These are phyloP conservation scores for Pestalotiopsis sp. DNA, from an alignment of 2,329 filamentous ascomycete genomes.

Conservation along the genomic window DNA sequence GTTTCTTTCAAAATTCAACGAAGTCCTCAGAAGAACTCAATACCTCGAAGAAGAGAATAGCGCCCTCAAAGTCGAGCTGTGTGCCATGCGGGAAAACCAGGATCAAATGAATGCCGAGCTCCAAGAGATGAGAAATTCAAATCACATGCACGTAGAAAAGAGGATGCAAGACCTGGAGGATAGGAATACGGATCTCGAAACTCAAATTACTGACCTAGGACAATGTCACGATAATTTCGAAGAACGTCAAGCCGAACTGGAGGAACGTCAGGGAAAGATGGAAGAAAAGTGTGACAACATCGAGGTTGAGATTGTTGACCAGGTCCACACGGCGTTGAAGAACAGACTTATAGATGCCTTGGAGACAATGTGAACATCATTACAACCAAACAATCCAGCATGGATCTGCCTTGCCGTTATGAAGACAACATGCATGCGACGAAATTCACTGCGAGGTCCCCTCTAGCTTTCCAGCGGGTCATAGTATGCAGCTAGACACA, in stretches of 20 bases:
- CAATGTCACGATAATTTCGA: slow-evolving; percentile 3
- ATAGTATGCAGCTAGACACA: too few species aligned
- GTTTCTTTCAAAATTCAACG: slow-evolving; percentile 13
- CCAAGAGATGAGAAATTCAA: not conserved
- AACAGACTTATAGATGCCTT: slow-evolving; percentile 13
- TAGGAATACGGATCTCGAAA: slow-evolving; percentile 6
- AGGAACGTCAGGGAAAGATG: slow-evolving; percentile 10
- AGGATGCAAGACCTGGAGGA: slow-evolving; percentile 8
- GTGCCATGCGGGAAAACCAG: slow-evolving; percentile 10
- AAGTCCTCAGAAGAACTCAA: slow-evolving; percentile 10
- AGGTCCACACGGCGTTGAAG: slow-evolving; percentile 11
- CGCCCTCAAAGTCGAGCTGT: slow-evolving; percentile 3
- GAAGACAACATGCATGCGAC: not conserved
- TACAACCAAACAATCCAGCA: not conserved
- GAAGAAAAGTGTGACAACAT: slow-evolving; percentile 14
- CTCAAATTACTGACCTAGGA: not conserved
- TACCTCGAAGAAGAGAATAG: slow-evolving; percentile 10
- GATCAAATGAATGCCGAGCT: slow-evolving; percentile 9
- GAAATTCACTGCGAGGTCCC: too few species aligned
- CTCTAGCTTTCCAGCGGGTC: too few species aligned
- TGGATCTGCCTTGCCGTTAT: not conserved
- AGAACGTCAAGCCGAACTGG: slow-evolving; percentile 11
- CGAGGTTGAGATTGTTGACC: slow-evolving; percentile 13
- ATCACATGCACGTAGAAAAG: not conserved
- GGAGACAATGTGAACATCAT: slow-evolving; percentile 12